Evolutionary conservation across 2,329 filamentous ascomycete genomes (phyloP), one percentile per base, ranked within the genome.

Genomic region (Corinectria fuckeliana): DNA sequence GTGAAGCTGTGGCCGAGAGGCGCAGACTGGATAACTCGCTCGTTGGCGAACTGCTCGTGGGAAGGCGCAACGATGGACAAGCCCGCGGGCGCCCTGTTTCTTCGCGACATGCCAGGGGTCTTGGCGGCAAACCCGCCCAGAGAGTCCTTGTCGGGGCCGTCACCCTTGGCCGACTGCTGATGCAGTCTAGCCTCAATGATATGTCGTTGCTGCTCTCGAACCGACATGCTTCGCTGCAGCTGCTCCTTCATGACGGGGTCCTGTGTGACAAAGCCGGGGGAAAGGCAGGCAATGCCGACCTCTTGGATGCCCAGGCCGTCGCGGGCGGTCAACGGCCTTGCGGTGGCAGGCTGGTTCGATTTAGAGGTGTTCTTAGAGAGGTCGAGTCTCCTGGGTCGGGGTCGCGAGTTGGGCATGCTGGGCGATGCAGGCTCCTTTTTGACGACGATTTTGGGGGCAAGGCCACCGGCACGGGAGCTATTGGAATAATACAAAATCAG

Each of bases 221-320:
- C 93, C 44, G 91, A 93, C 77, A 97, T 87, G 77, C 95, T 98
- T 68, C 94, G 88, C 77, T 98, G 93, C 52, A 99, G 81, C 76
- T 98, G 93, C 77, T 97, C 92, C 73, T 95, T 90, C 92, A 97
- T 96, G 18, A 91, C 86, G n/a, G 95, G 94, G 76, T 99, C 93
- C 70, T 98, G 91, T 14, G 95, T 98, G 66, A 96, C 89, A 72
- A 99, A 98, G 53, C 95, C 95, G 0, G 95, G 95, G 2, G 95
- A 98, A 55, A 99, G 82, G 72, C 95, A 99, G 39, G 94, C 94
- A 56, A 98, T 84, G 58, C 95, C 95, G 23, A 98, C 91, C 76
- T 97, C 92, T 70, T 96, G 93, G 72, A 98, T 94, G 39, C 85
- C 91, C 34, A 95, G 80, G 20, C 89, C 86, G 44, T 96, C 92